Evolutionary conservation across 306 rosid species (phyloP).

Genomic region (Lathyrus aphaca): DNA sequence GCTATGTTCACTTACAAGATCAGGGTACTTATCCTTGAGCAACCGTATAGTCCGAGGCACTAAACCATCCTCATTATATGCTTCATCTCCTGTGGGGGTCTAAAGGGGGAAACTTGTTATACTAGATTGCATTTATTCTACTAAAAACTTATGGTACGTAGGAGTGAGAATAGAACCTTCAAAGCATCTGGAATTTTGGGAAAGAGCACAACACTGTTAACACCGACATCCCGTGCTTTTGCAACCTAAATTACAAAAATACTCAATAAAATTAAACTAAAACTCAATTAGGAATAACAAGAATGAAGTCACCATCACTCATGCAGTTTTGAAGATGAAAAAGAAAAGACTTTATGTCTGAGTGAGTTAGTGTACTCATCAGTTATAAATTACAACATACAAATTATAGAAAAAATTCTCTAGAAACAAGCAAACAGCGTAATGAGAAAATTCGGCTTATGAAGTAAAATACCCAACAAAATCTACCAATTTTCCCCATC

Average conservation of each 20-base stretch:
- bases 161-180: conserved; percentile 60
- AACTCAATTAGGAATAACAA: conserved; percentile 11
- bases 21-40: conserved; percentile 92
- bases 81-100: conserved; percentile 89
- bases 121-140: conserved; percentile 31
- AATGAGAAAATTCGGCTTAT: not conserved
- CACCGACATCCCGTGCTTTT: conserved; percentile 90
- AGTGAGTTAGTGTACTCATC: conserved; percentile 7
- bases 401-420: not conserved
- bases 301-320: conserved; percentile 20
- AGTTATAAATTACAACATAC: not conserved
- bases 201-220: conserved; percentile 83
- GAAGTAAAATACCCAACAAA: no score
- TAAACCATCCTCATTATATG: conserved; percentile 84
- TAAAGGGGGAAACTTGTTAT: conserved; percentile 43
- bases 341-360: not conserved
- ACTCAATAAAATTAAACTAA: conserved; percentile 27
- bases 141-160: conserved; percentile 21
- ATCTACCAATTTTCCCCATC: no score
- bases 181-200: conserved; percentile 96
- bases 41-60: conserved; percentile 87
- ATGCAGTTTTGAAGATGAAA: conserved; percentile 18
- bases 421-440: not conserved
- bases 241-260: conserved; percentile 70
- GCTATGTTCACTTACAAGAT: conserved; percentile 70